Conservation (phyloP, 202 grass and related monocot genomes). For the Carex sylvatica region DNA sequence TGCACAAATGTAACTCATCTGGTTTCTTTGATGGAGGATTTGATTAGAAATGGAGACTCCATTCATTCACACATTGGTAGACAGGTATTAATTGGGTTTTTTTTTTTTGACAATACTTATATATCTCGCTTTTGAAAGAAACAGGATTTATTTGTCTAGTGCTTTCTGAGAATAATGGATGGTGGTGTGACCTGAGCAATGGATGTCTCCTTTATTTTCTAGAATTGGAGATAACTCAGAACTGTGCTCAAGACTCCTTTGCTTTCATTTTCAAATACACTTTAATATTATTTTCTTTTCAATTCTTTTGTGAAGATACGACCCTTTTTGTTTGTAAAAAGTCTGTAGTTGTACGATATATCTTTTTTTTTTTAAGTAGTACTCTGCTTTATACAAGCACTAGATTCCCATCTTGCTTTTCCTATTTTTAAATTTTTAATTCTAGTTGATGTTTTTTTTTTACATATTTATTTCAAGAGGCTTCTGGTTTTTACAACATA, state of each 20-base stretch:
- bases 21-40: constrained; percentile 40
- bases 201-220: background rate
- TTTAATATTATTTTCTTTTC: background rate
- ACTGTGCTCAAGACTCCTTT: background rate
- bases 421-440: background rate
- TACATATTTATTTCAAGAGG: background rate
- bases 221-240: background rate
- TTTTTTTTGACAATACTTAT: background rate
- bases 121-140: constrained; percentile 2
- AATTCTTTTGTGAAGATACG: background rate
- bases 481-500: constrained; percentile 6
- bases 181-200: background rate
- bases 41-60: constrained; percentile 28
- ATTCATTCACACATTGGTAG: constrained; percentile 44
- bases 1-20: constrained; percentile 37
- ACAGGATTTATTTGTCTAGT: background rate
- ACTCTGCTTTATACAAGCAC: constrained; percentile 13
- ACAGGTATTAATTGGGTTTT: constrained; percentile 30
- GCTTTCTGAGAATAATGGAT: background rate
- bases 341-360: constrained; percentile 3
- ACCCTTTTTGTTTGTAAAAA: constrained; percentile 22
- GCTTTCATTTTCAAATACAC: background rate
- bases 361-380: background rate
- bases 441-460: background rate
- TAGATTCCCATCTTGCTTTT: constrained; percentile 11